Evolutionary conservation across 2,329 filamentous ascomycete species (phyloP), one percentile per base, ranked within the genome.

Genomic region (Apiospora aurea): DNA sequence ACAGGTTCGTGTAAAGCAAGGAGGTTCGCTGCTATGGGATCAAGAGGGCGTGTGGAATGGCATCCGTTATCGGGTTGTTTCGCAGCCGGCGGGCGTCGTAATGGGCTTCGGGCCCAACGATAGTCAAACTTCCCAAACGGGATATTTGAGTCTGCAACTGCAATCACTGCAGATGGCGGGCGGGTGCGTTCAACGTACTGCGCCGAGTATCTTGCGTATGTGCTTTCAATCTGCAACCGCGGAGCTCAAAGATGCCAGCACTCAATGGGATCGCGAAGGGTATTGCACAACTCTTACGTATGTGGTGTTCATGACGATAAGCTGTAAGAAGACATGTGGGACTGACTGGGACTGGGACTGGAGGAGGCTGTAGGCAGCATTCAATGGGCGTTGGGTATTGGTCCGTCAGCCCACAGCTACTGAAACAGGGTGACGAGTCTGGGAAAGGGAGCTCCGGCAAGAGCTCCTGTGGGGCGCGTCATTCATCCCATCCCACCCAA

Each of bases 271-370:
- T 34, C 34, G 26, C 26, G 53, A 61, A 34, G 53, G 53, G 10
- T 64, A 64, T 64, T 41, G 57, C 57, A 64, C 57, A n/a, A 41
- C 57, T 64, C 57, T 41, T 64, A 64, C 57, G 57, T 41, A 41
- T 5, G 21, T 34, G 53, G 26, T 34, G 53, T 34, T 61, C 53
- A 61, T 61, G 53, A 61, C 18, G 57, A 34, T 41, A 64, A 38
- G 34, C 57, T 64, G 57, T 64, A 64, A n/a, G 34, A 61, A 38
- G 29, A 38, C 18, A 41, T 41, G 57, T 64, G 57, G 57, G 57
- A 64, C 29, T 64, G 46, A 64, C 29, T 64, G 46, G 8, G 21
- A n/a, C 46, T n/a, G 24, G 49, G 11, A 21, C 49, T 53, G 53
- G 29, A 61, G 53, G 16, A 61, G 53, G 53, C 53, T 61, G 53